Conservation (phyloP, 306 rosid species). For the Medicago lupulina region DNA sequence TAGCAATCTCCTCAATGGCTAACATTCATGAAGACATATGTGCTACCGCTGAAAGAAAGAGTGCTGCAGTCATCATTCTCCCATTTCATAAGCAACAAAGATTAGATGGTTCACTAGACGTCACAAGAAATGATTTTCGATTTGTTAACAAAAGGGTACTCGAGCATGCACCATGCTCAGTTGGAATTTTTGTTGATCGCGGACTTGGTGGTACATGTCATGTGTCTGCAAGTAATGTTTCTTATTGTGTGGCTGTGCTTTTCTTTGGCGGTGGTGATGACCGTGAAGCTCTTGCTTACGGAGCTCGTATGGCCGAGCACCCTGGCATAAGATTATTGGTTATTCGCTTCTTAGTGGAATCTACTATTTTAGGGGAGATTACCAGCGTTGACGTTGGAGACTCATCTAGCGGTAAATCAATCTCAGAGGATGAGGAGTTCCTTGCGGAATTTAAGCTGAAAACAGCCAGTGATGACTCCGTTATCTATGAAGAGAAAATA, state of each 20-base stretch:
- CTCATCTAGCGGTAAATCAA: constrained; percentile 24
- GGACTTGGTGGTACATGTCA: constrained; percentile 84
- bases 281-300: constrained; percentile 80
- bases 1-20: constrained; percentile 70
- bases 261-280: constrained; percentile 92
- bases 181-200: constrained; percentile 80
- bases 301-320: constrained; percentile 78
- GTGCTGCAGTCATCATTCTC: constrained; percentile 70
- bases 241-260: constrained; percentile 58
- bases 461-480: constrained; percentile 51
- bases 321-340: constrained; percentile 72
- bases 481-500: constrained; percentile 53
- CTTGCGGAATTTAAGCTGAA: constrained; percentile 53
- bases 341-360: constrained; percentile 56
- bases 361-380: constrained; percentile 48
- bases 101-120: constrained; percentile 65
- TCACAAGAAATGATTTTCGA: constrained; percentile 60
- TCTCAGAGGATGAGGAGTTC: constrained; percentile 54
- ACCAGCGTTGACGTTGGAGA: constrained; percentile 46
- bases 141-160: constrained; percentile 70
- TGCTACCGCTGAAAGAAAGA: constrained; percentile 68
- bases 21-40: constrained; percentile 83
- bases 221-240: constrained; percentile 73
- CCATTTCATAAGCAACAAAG: constrained; percentile 89
- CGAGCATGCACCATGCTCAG: constrained; percentile 78